These are phyloP conservation scores for Hypoxylon rickii DNA, from an alignment of 495 filamentous ascomycete genomes.

Conservation along the genomic window DNA sequence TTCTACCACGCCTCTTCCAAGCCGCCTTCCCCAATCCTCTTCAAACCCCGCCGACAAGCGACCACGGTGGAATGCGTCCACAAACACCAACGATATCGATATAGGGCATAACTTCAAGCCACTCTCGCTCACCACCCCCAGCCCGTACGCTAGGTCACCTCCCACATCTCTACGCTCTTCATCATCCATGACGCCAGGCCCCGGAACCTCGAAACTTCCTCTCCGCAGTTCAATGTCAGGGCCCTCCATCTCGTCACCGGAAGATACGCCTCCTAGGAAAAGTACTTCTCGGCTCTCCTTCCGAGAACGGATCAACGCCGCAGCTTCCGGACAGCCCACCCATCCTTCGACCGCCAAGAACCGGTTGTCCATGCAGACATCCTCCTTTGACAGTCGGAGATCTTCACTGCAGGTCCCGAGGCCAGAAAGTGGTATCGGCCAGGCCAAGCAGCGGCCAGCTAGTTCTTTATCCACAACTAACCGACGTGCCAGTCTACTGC, in stretches of 20 bases:
- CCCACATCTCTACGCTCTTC: constrained; percentile 40
- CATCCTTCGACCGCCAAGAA: constrained; percentile 43
- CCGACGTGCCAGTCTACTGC: constrained; percentile 55
- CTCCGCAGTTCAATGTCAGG: constrained; percentile 52
- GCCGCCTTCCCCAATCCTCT: constrained; percentile 52
- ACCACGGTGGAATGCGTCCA: constrained; percentile 80
- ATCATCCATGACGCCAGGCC: constrained; percentile 45
- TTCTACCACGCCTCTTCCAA: constrained; percentile 61
- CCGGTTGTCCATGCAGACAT: constrained; percentile 36
- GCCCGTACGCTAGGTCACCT: constrained; percentile 60
- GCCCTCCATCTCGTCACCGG: constrained; percentile 46
- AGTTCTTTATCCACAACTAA: constrained; percentile 52
- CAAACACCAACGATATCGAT: constrained; percentile 69
- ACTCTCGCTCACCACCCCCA: constrained; percentile 63
- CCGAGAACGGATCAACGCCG: constrained; percentile 49
- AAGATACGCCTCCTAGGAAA: constrained; percentile 44
- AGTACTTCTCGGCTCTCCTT: constrained; percentile 49
- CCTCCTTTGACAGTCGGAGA: constrained; percentile 47
- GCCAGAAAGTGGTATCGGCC: constrained; percentile 26
- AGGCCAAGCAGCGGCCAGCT: constrained; percentile 45
- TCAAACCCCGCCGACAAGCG: constrained; percentile 57
- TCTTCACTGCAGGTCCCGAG: constrained; percentile 52
- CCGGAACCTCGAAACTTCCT: constrained; percentile 49
- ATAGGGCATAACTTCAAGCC: constrained; percentile 74
- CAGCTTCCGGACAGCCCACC: constrained; percentile 42